A percentile compares a stretch with the other conserved stretches of the same genome.
Conservation (phyloP, 371 early-diverging fungal genomes). For the Mucor circinelloides region DNA sequence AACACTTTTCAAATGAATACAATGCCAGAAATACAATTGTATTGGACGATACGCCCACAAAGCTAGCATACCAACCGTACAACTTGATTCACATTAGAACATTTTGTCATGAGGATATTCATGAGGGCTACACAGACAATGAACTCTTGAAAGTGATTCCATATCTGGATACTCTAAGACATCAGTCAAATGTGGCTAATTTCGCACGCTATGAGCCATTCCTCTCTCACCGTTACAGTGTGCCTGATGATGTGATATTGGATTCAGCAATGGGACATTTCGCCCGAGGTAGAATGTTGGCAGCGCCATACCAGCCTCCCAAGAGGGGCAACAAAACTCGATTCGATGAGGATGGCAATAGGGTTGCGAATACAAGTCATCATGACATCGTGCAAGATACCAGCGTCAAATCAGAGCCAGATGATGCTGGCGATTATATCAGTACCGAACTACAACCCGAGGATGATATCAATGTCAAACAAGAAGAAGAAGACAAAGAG, state of each 20-base stretch:
- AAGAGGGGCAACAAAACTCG: neutral
- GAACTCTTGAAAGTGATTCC: constrained; percentile 50
- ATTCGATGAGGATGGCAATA: neutral
- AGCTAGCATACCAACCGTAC: constrained; percentile 61
- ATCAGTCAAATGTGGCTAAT: constrained; percentile 46
- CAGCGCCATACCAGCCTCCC: neutral
- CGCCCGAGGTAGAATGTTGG: neutral
- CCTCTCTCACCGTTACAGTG: neutral
- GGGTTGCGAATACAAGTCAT: too few species aligned
- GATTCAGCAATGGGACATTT: neutral
- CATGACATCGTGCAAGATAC: too few species aligned
- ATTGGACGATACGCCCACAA: constrained; percentile 67
- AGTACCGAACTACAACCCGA: neutral
- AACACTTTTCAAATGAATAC: constrained; percentile 32
- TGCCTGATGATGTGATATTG: neutral
- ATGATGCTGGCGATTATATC: too few species aligned
- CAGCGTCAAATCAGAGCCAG: too few species aligned
- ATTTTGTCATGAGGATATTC: constrained; percentile 13
- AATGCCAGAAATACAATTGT: constrained; percentile 67
- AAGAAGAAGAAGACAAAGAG: neutral
- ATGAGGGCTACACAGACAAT: constrained; percentile 30
- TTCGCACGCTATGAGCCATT: constrained; percentile 53
- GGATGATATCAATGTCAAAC: neutral
- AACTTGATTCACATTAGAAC: constrained; percentile 52
- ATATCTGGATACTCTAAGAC: constrained; percentile 46